Evolutionary conservation across 1,284 basidiomycete species (phyloP), one percentile per base, ranked within the genome.

Genomic region (Puccinia coronata): DNA sequence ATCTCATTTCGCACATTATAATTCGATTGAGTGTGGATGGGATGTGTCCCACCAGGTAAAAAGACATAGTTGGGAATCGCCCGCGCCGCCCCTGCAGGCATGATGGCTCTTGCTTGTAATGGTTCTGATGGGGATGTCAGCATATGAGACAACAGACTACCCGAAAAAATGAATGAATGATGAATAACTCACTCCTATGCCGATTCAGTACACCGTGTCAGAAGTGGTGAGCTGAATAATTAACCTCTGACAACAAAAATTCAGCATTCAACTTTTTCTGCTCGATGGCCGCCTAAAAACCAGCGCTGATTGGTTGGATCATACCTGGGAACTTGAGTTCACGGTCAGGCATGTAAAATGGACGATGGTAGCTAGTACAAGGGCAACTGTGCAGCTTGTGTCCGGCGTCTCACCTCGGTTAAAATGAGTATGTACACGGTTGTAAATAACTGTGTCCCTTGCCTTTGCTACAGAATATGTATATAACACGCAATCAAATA

Each of bases 11-110:
- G 67, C 41, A 69, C 28, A 28, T 20, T 43, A 69, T 47, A 69
- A 49, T 69, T 69, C 12, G 67, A 49, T 49, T 69, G 67, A 28
- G 67, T 49, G 67, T 69, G 67, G n/a, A 69, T 69, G 67, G 67
- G 67, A 69, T 69, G 41, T 28, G 67, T 69, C 34, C 41, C 67
- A 1, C 67, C 67, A 25, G 67, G 67, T 49, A 69, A 49, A 49
- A 47, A 69, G 18, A 69, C 67, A 69, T 69, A 69, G 28, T 49
- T 69, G 25, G 67, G 18, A 20, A 69, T 34, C 41, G 67, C 67
- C 5, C 67, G 67, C 28, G 41, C 36, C 18, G 67, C 23, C 11
- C 67, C 47, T 43, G 25, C n/a, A 49, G 67, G 67, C 67, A 69
- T 69, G 41, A 25, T 69, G 1, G 2, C 14, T 43, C 39, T 67